These are phyloP conservation scores for Ochetophila trinervis DNA, from an alignment of 306 rosid species.

Conservation along the genomic window DNA sequence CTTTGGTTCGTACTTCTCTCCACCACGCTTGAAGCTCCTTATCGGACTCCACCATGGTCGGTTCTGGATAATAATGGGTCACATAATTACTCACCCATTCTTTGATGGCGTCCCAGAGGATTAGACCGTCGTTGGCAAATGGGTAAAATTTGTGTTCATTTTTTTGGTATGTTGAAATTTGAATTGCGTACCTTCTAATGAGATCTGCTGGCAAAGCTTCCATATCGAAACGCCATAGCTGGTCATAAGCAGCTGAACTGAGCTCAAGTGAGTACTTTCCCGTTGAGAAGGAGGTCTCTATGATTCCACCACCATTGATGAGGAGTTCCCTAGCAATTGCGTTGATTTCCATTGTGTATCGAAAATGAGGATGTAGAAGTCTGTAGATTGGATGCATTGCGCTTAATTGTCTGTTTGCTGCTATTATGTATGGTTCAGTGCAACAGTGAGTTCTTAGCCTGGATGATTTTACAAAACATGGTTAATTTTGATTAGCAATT, in stretches of 20 bases:
- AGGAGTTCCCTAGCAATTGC: constrained; percentile 65
- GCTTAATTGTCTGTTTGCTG: constrained; percentile 76
- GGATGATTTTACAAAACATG: background rate
- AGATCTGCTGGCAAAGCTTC: constrained; percentile 69
- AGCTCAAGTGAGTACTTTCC: constrained; percentile 42
- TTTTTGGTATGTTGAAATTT: too few species aligned
- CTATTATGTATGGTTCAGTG: constrained; percentile 82
- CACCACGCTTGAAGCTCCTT: constrained; percentile 81
- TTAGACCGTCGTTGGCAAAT: constrained; percentile 64
- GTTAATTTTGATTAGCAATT: too few species aligned
- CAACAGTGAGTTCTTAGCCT: constrained; percentile 77
- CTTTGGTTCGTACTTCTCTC: constrained; percentile 60
- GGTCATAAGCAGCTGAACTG: constrained; percentile 58
- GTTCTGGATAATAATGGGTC: constrained; percentile 43
- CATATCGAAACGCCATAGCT: constrained; percentile 60
- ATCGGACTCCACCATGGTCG: constrained; percentile 39
- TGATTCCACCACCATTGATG: constrained; percentile 49
- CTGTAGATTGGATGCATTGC: constrained; percentile 75
- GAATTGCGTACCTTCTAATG: constrained; percentile 41
- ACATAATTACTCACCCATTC: constrained; percentile 66
- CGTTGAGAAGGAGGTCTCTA: constrained; percentile 48
- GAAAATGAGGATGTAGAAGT: constrained; percentile 69
- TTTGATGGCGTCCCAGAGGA: constrained; percentile 60
- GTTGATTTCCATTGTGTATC: constrained; percentile 88
- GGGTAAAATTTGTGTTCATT: constrained; percentile 68